Conservation (phyloP, 208 protist species). For the Leishmania mexicana region DNA sequence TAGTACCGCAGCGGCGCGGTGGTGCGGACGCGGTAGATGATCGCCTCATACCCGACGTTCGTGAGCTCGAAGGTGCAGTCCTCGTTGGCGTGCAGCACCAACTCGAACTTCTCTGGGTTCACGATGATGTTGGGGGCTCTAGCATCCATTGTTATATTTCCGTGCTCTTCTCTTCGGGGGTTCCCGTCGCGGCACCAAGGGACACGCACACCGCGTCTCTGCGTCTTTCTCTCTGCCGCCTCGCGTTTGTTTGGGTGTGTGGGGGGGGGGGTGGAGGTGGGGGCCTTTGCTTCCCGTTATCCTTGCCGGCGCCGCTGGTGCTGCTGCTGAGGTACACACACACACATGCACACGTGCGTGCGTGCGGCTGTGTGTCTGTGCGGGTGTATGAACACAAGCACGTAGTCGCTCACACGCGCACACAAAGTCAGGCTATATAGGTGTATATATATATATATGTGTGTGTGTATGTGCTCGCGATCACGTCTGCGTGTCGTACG, state of each 20-base stretch:
- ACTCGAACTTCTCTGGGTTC: slow-evolving; percentile 57
- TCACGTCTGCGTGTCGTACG: not conserved
- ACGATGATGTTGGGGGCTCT: slow-evolving; percentile 52
- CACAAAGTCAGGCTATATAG: too few relatives aligned
- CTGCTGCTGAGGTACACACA: not conserved
- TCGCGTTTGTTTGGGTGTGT: not conserved
- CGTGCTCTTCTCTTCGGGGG: slow-evolving; percentile 14
- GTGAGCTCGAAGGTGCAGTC: slow-evolving; percentile 75
- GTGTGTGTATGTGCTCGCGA: not conserved
- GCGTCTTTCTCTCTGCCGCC: not conserved
- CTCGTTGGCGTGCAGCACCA: slow-evolving; percentile 58
- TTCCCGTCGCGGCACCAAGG: not conserved
- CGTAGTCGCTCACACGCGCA: too few relatives aligned
- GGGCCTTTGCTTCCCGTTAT: not conserved
- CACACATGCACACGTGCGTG: not conserved
- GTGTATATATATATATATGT: not conserved
- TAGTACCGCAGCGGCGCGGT: slow-evolving; percentile 71
- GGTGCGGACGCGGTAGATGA: slow-evolving; percentile 78
- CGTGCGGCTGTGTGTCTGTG: too few relatives aligned
- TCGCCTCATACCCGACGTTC: slow-evolving; percentile 74
- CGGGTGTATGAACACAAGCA: too few relatives aligned
- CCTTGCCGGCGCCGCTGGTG: not conserved
- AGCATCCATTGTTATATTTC: slow-evolving; percentile 28
- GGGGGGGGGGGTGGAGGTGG: not conserved
- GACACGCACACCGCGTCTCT: not conserved